These are phyloP conservation scores for Agrocybe pediades DNA, from an alignment of 768 basidiomycete species.

Conservation along the genomic window DNA sequence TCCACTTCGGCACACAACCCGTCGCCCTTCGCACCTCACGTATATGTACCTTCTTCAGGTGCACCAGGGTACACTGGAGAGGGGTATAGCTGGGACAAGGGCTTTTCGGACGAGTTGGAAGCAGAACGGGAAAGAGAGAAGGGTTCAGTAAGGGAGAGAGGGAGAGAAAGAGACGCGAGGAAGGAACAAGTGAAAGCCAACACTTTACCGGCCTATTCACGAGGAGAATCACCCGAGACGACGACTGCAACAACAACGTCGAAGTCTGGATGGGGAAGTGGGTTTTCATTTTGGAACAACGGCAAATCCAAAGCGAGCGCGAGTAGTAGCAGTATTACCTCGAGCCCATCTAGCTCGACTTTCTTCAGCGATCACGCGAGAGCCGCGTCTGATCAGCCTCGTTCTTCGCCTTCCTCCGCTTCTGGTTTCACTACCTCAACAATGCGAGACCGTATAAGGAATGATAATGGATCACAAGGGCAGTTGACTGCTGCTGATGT, in stretches of 20 bases:
- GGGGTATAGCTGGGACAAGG: constrained; percentile 66
- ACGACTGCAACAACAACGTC: background rate
- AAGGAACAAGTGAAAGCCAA: constrained; percentile 4
- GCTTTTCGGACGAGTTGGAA: constrained; percentile 52
- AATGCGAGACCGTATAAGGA: too few relatives aligned
- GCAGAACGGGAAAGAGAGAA: constrained; percentile 33
- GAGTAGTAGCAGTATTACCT: constrained; percentile 2
- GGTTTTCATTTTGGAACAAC: constrained; percentile 20
- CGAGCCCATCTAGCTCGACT: constrained; percentile 2
- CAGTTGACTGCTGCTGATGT: background rate
- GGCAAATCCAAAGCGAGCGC: constrained; percentile 12
- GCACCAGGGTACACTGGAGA: constrained; percentile 81
- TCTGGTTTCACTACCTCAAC: background rate
- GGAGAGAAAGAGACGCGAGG: background rate
- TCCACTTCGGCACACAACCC: constrained; percentile 12
- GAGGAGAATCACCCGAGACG: background rate
- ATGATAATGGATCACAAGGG: too few relatives aligned
- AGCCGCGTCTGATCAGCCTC: background rate
- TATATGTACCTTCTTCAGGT: constrained; percentile 50
- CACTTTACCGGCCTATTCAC: background rate
- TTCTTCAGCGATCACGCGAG: too few relatives aligned
- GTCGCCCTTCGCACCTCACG: constrained; percentile 45
- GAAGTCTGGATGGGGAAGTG: constrained; percentile 19
- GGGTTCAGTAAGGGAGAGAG: background rate
- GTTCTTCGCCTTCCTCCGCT: background rate